These are phyloP conservation scores for Lyophyllum decastes DNA, from an alignment of 768 basidiomycete species.

Conservation along the genomic window DNA sequence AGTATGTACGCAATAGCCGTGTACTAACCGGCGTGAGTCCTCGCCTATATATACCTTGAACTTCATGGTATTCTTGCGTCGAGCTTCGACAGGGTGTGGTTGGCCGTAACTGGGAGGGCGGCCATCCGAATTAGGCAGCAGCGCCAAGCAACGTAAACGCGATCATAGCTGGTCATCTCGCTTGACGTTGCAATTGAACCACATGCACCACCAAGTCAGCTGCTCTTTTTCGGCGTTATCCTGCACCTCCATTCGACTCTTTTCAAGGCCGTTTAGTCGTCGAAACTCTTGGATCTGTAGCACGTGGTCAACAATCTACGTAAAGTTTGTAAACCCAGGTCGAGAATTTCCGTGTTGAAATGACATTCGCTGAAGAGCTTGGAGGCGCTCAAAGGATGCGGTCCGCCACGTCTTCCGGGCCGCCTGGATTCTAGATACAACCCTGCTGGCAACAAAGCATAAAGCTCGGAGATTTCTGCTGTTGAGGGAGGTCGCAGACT, in stretches of 20 bases:
- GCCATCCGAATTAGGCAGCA: background rate
- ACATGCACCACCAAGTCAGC: background rate
- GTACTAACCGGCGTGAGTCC: too few species aligned
- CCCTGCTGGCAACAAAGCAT: background rate
- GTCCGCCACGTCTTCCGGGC: background rate
- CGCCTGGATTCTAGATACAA: background rate
- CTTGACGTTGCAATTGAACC: background rate
- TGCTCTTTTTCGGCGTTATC: background rate
- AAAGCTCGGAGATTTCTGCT: background rate
- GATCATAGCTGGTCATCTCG: background rate
- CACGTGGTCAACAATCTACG: background rate
- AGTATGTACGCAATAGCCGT: too few species aligned
- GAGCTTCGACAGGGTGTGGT: too few species aligned
- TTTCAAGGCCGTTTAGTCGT: background rate
- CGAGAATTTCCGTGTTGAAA: background rate
- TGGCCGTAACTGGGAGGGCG: background rate
- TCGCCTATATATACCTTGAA: too few species aligned
- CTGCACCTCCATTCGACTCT: background rate
- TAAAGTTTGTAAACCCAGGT: background rate
- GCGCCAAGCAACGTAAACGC: background rate
- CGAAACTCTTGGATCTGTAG: background rate
- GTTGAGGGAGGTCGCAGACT: background rate
- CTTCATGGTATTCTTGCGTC: too few species aligned
- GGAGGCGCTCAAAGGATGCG: background rate
- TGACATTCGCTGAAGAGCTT: background rate